Conservation (phyloP, 495 filamentous ascomycete species). For the Ascobolus immersus region DNA sequence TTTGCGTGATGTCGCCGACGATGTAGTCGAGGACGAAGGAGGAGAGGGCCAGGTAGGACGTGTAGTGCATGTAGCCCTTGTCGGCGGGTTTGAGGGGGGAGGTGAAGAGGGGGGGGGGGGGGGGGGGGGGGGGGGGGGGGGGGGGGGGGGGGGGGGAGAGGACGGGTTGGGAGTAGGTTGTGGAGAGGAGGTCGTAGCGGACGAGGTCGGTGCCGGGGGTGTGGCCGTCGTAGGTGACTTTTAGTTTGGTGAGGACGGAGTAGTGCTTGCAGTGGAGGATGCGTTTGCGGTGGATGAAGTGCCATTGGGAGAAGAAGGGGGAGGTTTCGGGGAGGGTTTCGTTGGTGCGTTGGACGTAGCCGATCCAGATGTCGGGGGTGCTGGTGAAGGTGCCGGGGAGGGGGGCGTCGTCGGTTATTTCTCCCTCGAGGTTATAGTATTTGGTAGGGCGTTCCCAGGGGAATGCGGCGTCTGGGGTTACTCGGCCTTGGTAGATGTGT, state of each 20-base stretch:
- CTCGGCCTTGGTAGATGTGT: no score
- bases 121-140: neutral
- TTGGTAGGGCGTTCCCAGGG: no score
- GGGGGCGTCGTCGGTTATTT: no score
- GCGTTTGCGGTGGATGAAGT: neutral
- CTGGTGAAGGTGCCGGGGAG: conserved; percentile 14
- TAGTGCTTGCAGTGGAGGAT: conserved; percentile 17
- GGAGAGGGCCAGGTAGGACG: conserved; percentile 17
- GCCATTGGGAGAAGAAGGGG: no score
- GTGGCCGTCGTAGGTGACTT: neutral
- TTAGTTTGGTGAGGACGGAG: conserved; percentile 14
- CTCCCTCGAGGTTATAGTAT: no score
- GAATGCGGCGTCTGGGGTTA: no score
- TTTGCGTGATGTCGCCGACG: conserved; percentile 12
- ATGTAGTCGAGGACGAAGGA: conserved; percentile 15
- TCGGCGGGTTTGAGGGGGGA: neutral
- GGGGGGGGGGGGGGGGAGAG: no score
- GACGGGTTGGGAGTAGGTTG: no score
- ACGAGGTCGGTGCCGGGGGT: neutral
- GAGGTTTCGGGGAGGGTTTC: conserved; percentile 5
- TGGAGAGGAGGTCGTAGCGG: neutral
- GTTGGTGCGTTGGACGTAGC: conserved; percentile 16
- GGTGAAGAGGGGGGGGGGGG: neutral
- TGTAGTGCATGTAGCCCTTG: conserved; percentile 13
- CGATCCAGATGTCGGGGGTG: conserved; percentile 20